A percentile compares a stretch with the other conserved stretches of the same genome.
These are phyloP conservation scores for Backusella circina DNA, from an alignment of 192 early-diverging fungal genomes.

Conservation along the genomic window DNA sequence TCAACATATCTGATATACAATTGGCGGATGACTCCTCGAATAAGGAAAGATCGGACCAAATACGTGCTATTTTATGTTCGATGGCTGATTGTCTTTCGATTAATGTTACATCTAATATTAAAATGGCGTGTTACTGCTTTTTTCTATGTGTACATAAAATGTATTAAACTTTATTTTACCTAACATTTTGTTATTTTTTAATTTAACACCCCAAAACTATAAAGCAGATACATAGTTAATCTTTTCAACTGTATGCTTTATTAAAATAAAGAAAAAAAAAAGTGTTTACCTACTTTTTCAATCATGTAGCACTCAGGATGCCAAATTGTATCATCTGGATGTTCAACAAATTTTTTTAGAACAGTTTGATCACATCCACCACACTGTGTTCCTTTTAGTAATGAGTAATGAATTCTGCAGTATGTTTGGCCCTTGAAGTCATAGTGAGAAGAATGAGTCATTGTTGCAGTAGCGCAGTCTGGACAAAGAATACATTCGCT, in stretches of 20 bases:
- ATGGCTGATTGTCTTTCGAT: constrained; percentile 54
- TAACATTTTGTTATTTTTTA: neutral
- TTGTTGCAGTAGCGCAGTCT: neutral
- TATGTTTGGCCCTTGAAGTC: constrained; percentile 74
- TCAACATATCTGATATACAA: constrained; percentile 84
- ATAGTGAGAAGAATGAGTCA: constrained; percentile 57
- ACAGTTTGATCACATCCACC: constrained; percentile 79
- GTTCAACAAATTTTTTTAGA: constrained; percentile 79
- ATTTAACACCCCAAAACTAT: neutral
- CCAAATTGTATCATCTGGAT: constrained; percentile 59
- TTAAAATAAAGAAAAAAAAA: neutral
- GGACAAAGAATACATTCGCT: constrained; percentile 13
- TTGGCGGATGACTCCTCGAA: constrained; percentile 88
- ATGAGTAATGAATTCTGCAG: constrained; percentile 81
- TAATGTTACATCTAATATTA: neutral
- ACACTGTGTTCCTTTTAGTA: constrained; percentile 67
- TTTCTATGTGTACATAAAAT: neutral
- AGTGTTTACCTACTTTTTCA: constrained; percentile 55
- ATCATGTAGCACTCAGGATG: constrained; percentile 94
- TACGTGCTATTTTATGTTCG: constrained; percentile 82
- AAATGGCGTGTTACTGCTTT: neutral
- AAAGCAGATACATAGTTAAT: neutral
- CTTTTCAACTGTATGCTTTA: neutral
- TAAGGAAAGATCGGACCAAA: constrained; percentile 76
- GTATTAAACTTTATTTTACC: neutral